Conservation (phyloP, 306 rosid genomes). For the Bauhinia variegata region DNA sequence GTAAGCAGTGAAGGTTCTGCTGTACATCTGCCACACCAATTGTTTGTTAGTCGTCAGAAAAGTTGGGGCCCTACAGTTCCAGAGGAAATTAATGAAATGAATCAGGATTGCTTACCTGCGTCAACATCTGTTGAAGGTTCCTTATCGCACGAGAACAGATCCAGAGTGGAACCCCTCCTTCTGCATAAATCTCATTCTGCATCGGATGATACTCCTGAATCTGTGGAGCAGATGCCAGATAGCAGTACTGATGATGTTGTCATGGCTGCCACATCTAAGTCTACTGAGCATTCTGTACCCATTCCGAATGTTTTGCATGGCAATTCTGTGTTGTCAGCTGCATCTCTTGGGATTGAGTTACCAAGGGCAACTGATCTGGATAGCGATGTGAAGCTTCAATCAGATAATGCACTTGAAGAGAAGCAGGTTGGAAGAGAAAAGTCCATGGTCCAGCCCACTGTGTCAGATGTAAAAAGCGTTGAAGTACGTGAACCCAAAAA, state of each 20-base stretch:
- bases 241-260: constrained; percentile 31
- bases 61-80: constrained; percentile 48
- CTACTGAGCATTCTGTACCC: constrained; percentile 40
- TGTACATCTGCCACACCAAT: constrained; percentile 53
- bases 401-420: constrained; percentile 46
- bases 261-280: constrained; percentile 35
- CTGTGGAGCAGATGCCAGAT: constrained; percentile 44
- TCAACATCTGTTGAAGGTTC: constrained; percentile 48
- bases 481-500: constrained; percentile 69
- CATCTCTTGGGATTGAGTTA: constrained; percentile 34
- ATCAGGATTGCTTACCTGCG: constrained; percentile 47
- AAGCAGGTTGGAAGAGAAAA: constrained; percentile 48
- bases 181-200: constrained; percentile 37
- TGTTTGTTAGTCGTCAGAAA: constrained; percentile 49
- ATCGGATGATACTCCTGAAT: constrained; percentile 40
- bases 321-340: constrained; percentile 38
- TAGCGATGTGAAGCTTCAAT: constrained; percentile 39
- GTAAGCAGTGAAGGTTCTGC: constrained; percentile 49
- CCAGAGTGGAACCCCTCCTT: constrained; percentile 41
- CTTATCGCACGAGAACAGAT: constrained; percentile 41
- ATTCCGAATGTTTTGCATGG: constrained; percentile 36
- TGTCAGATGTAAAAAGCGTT: constrained; percentile 48
- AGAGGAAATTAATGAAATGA: constrained; percentile 45
- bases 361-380: constrained; percentile 31
- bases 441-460: constrained; percentile 39